Conservation (phyloP, 352 stramenopile genomes). For the Globisporangium uncinulatum region DNA sequence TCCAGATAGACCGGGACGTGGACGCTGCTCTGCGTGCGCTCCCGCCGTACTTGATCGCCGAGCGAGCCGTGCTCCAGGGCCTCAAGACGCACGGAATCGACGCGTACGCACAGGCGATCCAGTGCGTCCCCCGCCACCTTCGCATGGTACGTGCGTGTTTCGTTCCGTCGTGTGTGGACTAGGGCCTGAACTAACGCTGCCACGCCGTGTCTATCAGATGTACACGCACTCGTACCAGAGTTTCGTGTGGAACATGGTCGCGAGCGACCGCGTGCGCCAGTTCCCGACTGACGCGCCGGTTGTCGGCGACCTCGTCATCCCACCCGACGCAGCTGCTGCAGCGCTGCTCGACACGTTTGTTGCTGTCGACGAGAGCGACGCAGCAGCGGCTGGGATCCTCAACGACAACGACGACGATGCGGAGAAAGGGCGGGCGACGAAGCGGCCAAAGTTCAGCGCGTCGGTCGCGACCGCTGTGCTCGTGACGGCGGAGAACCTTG, state of each 20-base stretch:
- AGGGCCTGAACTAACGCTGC: neutral
- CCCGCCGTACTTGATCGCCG: slow-evolving; percentile 78
- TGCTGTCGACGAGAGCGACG: slow-evolving; percentile 16
- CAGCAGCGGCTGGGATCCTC: neutral
- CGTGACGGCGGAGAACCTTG: slow-evolving; percentile 87
- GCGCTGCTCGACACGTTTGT: slow-evolving; percentile 21
- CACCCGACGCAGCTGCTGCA: slow-evolving; percentile 11
- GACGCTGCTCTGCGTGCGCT: slow-evolving; percentile 49
- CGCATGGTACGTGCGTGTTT: slow-evolving; percentile 49
- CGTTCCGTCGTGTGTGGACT: neutral
- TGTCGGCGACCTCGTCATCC: slow-evolving; percentile 90
- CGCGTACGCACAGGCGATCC: slow-evolving; percentile 55
- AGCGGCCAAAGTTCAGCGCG: slow-evolving; percentile 30
- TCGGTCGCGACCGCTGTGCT: slow-evolving; percentile 21
- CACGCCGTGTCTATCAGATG: slow-evolving; percentile 51
- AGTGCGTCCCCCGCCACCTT: slow-evolving; percentile 75
- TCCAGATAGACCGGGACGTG: slow-evolving; percentile 58
- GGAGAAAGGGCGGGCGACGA: slow-evolving; percentile 14
- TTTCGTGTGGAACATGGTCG: slow-evolving; percentile 94
- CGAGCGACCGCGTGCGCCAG: slow-evolving; percentile 83
- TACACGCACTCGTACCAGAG: slow-evolving; percentile 93
- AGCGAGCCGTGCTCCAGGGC: slow-evolving; percentile 63
- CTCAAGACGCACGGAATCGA: slow-evolving; percentile 52
- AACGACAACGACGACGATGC: slow-evolving; percentile 24
- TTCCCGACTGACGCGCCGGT: slow-evolving; percentile 62